A percentile compares a stretch with the other conserved stretches of the same genome.
Conservation (phyloP, 129 eudicot species). For the Saussurea involucrata region DNA sequence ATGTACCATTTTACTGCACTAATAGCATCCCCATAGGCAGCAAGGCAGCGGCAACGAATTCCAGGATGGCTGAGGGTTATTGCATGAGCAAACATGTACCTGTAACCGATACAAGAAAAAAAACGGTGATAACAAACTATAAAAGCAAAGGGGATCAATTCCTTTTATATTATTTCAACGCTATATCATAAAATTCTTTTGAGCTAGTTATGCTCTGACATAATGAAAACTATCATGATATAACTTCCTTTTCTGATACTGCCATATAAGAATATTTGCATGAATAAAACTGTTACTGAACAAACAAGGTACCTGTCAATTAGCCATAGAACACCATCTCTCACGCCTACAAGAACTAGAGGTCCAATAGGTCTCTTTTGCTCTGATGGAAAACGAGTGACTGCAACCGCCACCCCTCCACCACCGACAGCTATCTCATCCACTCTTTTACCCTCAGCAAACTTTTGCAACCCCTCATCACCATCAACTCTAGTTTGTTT, state of each 20-base stretch:
- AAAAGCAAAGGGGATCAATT: not conserved
- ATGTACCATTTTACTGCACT: constrained; percentile 96
- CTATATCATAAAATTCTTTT: not conserved
- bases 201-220: not conserved
- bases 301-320: constrained; percentile 61
- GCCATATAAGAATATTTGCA: not conserved
- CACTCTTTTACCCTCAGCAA: constrained; percentile 61
- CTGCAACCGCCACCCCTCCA: constrained; percentile 96
- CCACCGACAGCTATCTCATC: constrained; percentile 97
- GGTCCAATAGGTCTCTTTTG: constrained; percentile 98
- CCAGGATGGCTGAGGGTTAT: constrained; percentile 98
- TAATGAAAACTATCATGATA: not conserved
- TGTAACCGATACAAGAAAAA: constrained; percentile 16
- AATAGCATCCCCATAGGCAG: constrained; percentile 99
- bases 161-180: not conserved
- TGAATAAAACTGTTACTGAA: not conserved
- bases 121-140: not conserved
- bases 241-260: not conserved
- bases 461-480: constrained; percentile 61
- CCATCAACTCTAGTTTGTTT: constrained; percentile 69
- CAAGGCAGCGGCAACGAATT: constrained; percentile 97
- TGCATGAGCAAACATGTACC: constrained; percentile 98
- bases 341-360: constrained; percentile 85
- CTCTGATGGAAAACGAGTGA: constrained; percentile 95
- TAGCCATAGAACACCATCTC: constrained; percentile 96